Evolutionary conservation across 164 flowering plant species (phyloP).

Genomic region (Magnolia sinica): DNA sequence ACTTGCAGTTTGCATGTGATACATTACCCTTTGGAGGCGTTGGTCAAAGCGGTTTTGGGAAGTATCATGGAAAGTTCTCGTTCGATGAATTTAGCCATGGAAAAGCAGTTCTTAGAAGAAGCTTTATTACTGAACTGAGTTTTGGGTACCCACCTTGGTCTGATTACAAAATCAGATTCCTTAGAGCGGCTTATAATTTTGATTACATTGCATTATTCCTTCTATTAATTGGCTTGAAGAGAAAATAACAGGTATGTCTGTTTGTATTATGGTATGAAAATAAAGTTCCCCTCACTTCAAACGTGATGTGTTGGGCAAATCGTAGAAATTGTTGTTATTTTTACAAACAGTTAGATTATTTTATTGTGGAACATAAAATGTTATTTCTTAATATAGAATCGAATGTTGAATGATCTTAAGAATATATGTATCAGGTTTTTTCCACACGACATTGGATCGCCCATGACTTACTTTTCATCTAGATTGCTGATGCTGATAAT

Average conservation of each 20-base stretch:
- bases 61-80: slow-evolving; percentile 89
- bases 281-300: too few relatives aligned
- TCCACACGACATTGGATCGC: too few relatives aligned
- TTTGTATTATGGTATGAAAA: too few relatives aligned
- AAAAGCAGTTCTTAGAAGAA: slow-evolving; percentile 60
- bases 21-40: slow-evolving; percentile 86
- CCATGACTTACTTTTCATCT: too few relatives aligned
- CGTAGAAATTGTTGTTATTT: too few relatives aligned
- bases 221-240: slow-evolving; percentile 50
- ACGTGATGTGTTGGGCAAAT: too few relatives aligned
- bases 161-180: slow-evolving; percentile 47
- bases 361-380: too few relatives aligned
- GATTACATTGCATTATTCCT: slow-evolving; percentile 51
- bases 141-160: slow-evolving; percentile 88
- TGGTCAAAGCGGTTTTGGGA: slow-evolving; percentile 82
- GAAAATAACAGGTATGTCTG: background rate
- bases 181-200: slow-evolving; percentile 40
- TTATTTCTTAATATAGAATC: too few relatives aligned
- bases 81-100: slow-evolving; percentile 87
- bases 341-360: too few relatives aligned
- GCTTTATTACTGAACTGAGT: slow-evolving; percentile 46
- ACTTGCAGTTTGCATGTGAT: slow-evolving; percentile 58
- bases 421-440: too few relatives aligned
- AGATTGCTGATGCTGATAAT: too few relatives aligned
- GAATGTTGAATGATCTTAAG: too few relatives aligned